Evolutionary conservation across 176 grass and related monocot species (phyloP).

Genomic region (Urochloa ruziziensis): DNA sequence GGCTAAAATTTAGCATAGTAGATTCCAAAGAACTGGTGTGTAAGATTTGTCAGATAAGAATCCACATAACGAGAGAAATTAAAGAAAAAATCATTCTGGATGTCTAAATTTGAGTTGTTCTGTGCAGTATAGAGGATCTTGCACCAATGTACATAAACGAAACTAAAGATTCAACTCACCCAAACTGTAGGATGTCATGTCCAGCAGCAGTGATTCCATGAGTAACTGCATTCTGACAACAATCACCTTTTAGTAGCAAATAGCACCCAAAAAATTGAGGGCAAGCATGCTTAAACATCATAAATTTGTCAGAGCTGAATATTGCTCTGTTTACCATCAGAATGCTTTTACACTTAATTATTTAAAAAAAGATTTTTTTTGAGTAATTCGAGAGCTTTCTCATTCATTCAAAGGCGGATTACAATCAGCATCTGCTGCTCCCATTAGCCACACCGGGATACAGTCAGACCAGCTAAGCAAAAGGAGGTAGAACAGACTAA

Average conservation of each 20-base stretch:
- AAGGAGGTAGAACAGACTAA: neutral
- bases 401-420: too few species aligned
- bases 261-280: constrained; percentile 8
- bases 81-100: neutral
- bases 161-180: constrained; percentile 61
- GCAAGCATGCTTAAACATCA: neutral
- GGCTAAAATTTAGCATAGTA: neutral
- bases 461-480: too few species aligned
- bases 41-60: neutral
- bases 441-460: too few species aligned
- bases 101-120: neutral
- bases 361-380: neutral
- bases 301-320: neutral
- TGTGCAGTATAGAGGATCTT: neutral
- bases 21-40: neutral
- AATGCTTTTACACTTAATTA: neutral
- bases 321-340: neutral
- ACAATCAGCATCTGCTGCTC: too few species aligned
- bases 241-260: constrained; percentile 9
- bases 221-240: constrained; percentile 76
- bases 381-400: too few species aligned
- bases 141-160: neutral
- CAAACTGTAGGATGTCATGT: constrained; percentile 83
- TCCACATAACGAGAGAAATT: neutral
- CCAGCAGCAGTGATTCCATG: constrained; percentile 67